Conservation (phyloP, 192 early-diverging fungal genomes). For the Entophlyctis luteolus region DNA sequence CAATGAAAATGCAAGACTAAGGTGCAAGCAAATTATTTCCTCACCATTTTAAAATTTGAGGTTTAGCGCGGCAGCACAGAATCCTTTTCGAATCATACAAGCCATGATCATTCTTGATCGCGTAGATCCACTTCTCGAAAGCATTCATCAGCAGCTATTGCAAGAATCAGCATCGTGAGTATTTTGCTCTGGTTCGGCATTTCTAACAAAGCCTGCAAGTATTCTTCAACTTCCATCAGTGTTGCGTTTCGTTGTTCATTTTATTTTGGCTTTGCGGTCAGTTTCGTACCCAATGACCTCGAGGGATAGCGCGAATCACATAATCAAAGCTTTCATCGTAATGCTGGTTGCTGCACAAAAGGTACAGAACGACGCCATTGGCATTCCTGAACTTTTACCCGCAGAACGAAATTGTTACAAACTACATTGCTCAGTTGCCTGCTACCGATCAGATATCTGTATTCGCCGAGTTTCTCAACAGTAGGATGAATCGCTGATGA, state of each 20-base stretch:
- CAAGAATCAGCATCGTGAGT: neutral
- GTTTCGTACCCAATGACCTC: slow-evolving; percentile 36
- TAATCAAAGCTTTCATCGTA: slow-evolving; percentile 55
- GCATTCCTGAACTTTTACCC: neutral
- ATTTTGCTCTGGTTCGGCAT: neutral
- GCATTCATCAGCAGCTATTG: slow-evolving; percentile 30
- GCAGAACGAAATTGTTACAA: slow-evolving; percentile 44
- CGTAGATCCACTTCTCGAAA: slow-evolving; percentile 31
- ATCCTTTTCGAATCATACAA: slow-evolving; percentile 55
- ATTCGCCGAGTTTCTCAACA: slow-evolving; percentile 50
- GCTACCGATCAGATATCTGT: slow-evolving; percentile 37
- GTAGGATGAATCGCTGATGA: neutral
- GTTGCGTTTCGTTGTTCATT: slow-evolving; percentile 68
- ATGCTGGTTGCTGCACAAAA: slow-evolving; percentile 32
- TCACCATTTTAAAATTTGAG: neutral
- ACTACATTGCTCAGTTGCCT: slow-evolving; percentile 51
- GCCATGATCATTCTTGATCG: slow-evolving; percentile 46
- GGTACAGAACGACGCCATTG: slow-evolving; percentile 4
- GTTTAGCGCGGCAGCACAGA: slow-evolving; percentile 21
- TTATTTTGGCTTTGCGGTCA: slow-evolving; percentile 59
- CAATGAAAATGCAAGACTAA: slow-evolving; percentile 26
- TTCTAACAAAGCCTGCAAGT: neutral
- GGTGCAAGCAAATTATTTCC: neutral
- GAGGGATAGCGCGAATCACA: slow-evolving; percentile 37
- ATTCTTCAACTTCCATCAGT: slow-evolving; percentile 43